A percentile compares a stretch with the other conserved stretches of the same genome.
phyloP scores from a whole-genome alignment of 1,284 basidiomycete species.

The Polyporus tsugae region DNA sequence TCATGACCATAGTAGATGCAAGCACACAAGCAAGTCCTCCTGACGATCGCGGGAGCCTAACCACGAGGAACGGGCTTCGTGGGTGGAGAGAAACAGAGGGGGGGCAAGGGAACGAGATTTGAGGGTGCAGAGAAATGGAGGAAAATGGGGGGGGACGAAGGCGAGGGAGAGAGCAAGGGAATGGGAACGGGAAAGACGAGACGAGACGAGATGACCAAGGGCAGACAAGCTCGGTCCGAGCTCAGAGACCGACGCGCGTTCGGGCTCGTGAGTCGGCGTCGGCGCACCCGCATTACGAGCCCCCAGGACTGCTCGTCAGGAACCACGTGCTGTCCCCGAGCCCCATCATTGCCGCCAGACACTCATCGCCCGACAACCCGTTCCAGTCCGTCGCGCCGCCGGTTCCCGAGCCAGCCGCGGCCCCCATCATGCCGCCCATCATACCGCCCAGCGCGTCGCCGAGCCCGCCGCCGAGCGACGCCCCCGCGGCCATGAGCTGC shows the following conservation, averaged over 20 bases:
- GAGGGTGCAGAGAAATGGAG: neutral
- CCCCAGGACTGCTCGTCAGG: constrained; percentile 12
- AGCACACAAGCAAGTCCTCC: constrained; percentile 4
- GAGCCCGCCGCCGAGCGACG: constrained; percentile 12
- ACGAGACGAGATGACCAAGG: neutral
- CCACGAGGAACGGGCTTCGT: constrained; percentile 1
- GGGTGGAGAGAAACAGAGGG: neutral
- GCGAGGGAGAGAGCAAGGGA: neutral
- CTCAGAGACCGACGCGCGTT: neutral
- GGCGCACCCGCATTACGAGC: neutral
- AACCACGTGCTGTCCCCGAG: constrained; percentile 32
- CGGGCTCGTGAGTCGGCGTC: neutral
- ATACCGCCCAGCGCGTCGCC: constrained; percentile 19
- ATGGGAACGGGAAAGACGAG: neutral
- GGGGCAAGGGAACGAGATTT: neutral
- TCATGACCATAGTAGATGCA: neutral
- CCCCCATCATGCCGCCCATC: constrained; percentile 2
- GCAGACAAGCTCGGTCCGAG: neutral
- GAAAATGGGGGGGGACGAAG: neutral
- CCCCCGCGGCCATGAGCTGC: constrained; percentile 22
- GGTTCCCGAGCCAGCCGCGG: neutral
- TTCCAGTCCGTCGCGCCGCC: constrained; percentile 18
- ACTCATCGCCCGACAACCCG: constrained; percentile 29
- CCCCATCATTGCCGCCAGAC: constrained; percentile 33
- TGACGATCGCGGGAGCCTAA: constrained; percentile 5